These are phyloP conservation scores for Cephalotrichum gorgonifer DNA, from an alignment of 2,329 filamentous ascomycete genomes.

Conservation along the genomic window DNA sequence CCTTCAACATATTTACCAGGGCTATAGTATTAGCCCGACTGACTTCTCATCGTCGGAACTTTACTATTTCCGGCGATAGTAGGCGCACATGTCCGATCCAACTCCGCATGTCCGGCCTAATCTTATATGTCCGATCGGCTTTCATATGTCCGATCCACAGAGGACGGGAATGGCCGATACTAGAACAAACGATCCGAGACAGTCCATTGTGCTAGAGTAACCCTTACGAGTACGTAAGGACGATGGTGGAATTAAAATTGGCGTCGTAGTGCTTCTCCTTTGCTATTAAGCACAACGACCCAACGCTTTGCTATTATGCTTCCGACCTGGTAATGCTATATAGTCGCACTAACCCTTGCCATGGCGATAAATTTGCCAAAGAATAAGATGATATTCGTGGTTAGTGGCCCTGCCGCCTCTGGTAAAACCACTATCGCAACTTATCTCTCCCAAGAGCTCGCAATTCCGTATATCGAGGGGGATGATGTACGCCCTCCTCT, in stretches of 20 bases:
- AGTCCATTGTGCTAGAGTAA: background rate
- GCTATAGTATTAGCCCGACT: background rate
- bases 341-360: too few species aligned
- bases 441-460: background rate
- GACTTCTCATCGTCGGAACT: background rate
- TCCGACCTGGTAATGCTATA: too few species aligned
- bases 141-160: background rate
- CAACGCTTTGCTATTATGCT: background rate
- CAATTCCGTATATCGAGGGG: constrained; percentile 34
- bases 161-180: too few species aligned
- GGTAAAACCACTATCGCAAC: background rate
- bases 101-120: background rate
- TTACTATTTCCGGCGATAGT: background rate
- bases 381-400: background rate
- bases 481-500: constrained; percentile 34
- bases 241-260: background rate
- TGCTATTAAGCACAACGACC: background rate
- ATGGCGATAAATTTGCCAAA: background rate
- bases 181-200: background rate
- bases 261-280: background rate
- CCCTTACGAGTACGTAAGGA: background rate
- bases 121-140: background rate
- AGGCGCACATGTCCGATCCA: background rate
- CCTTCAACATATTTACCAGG: background rate
- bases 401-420: background rate